These are phyloP conservation scores for Sporothrix luriei DNA, from an alignment of 2,329 filamentous ascomycete genomes.

Conservation along the genomic window DNA sequence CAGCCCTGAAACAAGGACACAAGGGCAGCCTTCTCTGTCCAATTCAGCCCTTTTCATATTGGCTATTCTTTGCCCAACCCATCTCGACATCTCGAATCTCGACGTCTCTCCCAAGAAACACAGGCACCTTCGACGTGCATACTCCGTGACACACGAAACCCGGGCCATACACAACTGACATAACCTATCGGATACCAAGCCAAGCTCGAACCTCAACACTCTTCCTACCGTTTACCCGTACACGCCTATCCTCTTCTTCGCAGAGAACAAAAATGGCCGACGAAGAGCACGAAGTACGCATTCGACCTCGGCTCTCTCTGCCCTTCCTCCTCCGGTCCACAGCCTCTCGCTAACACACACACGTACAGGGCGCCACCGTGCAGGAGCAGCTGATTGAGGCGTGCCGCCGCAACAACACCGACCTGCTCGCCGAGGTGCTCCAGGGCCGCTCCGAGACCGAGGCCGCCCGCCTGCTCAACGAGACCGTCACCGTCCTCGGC, in stretches of 20 bases:
- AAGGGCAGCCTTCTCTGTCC: slow-evolving; percentile 19
- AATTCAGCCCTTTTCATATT: slow-evolving; percentile 13
- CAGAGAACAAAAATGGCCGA: slow-evolving; percentile 30
- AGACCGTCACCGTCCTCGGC: slow-evolving; percentile 80
- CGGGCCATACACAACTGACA: background rate
- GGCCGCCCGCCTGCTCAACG: slow-evolving; percentile 79
- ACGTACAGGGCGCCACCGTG: slow-evolving; percentile 74
- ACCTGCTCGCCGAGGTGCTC: slow-evolving; percentile 77
- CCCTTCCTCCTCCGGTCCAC: background rate
- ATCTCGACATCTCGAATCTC: background rate
- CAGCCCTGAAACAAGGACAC: slow-evolving; percentile 24
- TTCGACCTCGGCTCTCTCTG: background rate
- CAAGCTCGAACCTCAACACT: background rate
- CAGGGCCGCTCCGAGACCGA: slow-evolving; percentile 62
- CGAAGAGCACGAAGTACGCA: slow-evolving; percentile 43
- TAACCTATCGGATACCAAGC: background rate
- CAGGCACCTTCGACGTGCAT: background rate
- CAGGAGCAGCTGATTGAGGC: slow-evolving; percentile 89
- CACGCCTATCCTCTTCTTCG: background rate
- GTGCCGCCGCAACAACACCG: slow-evolving; percentile 88
- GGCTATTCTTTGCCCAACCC: background rate
- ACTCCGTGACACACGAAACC: background rate
- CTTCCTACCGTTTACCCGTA: background rate
- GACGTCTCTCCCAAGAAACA: background rate
- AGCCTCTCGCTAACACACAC: slow-evolving; percentile 29